phyloP scores from a whole-genome alignment of 345 rosid species.

The Corchorus olitorius region DNA sequence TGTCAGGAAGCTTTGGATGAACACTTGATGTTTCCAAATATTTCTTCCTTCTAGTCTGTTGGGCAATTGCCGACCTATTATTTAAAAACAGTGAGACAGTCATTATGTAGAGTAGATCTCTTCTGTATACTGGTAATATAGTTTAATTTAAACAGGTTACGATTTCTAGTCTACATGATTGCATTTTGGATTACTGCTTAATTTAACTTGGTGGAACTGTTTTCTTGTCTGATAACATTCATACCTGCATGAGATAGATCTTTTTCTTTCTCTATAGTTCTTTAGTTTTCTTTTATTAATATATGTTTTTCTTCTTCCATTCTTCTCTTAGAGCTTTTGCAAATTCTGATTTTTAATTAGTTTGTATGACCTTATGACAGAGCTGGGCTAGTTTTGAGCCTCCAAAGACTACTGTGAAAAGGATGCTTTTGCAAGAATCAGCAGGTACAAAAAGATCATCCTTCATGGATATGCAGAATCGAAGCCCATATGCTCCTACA shows the following conservation, averaged over 20 bases:
- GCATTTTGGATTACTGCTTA: not conserved
- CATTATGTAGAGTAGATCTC: not conserved
- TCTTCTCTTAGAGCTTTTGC: not conserved
- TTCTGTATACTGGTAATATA: not conserved
- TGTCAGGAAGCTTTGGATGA: not conserved
- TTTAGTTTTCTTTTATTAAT: not conserved
- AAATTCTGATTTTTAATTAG: not conserved
- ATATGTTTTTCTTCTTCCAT: not conserved
- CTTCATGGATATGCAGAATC: slow-evolving; percentile 40
- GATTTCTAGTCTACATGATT: not conserved
- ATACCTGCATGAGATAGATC: not conserved
- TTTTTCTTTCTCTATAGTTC: not conserved
- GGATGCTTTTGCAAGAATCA: slow-evolving; percentile 71
- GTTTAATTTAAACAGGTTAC: not conserved
- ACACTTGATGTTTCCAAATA: not conserved
- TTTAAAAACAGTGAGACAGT: not conserved
- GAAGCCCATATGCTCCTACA: slow-evolving; percentile 31
- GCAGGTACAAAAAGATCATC: slow-evolving; percentile 41
- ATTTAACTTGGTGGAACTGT: not conserved
- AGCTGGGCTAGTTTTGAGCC: slow-evolving; percentile 90
- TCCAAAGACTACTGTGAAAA: slow-evolving; percentile 85
- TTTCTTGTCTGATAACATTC: not conserved
- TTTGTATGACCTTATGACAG: slow-evolving; percentile 46
- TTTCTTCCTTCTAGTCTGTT: not conserved
- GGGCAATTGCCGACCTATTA: not conserved